These are phyloP conservation scores for Cystoderma amianthinum DNA, from an alignment of 768 basidiomycete species.

Conservation along the genomic window DNA sequence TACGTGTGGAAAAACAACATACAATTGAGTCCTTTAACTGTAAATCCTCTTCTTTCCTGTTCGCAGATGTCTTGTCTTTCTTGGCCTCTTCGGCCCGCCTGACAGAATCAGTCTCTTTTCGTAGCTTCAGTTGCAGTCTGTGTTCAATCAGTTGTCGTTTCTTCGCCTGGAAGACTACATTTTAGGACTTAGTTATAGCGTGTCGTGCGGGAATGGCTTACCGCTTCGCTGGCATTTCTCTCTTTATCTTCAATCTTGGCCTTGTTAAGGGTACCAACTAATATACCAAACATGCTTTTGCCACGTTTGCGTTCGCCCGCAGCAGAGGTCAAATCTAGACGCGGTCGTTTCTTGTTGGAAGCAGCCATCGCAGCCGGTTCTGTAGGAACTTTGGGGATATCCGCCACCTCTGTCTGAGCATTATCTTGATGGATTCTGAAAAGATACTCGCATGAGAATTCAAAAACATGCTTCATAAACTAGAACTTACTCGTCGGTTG, in stretches of 20 bases:
- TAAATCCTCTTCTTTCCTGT: slow-evolving; percentile 76
- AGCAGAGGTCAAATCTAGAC: slow-evolving; percentile 56
- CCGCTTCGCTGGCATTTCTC: slow-evolving; percentile 80
- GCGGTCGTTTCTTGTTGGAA: slow-evolving; percentile 59
- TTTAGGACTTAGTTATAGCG: not conserved
- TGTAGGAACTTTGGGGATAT: slow-evolving; percentile 28
- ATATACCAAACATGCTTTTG: slow-evolving; percentile 82
- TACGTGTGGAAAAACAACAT: slow-evolving; percentile 19
- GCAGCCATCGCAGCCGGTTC: slow-evolving; percentile 37
- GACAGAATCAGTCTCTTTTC: slow-evolving; percentile 82
- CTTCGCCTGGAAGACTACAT: slow-evolving; percentile 50
- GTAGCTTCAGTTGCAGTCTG: slow-evolving; percentile 78
- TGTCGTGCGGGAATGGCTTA: slow-evolving; percentile 18
- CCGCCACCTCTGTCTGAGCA: slow-evolving; percentile 19
- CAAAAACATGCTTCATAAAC: not conserved
- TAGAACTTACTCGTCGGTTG: slow-evolving; percentile 41
- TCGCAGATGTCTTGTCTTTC: slow-evolving; percentile 71
- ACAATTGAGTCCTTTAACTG: slow-evolving; percentile 80
- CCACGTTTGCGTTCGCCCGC: slow-evolving; percentile 69
- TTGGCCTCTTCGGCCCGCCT: slow-evolving; percentile 82
- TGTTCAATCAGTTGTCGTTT: slow-evolving; percentile 80
- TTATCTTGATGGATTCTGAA: slow-evolving; percentile 21
- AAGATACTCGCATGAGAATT: slow-evolving; percentile 2
- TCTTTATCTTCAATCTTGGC: slow-evolving; percentile 85
- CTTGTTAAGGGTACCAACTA: slow-evolving; percentile 79